Base-by-base conservation (phyloP, 495 filamentous ascomycete genomes). In the Tuber umbilicatum region DNA sequence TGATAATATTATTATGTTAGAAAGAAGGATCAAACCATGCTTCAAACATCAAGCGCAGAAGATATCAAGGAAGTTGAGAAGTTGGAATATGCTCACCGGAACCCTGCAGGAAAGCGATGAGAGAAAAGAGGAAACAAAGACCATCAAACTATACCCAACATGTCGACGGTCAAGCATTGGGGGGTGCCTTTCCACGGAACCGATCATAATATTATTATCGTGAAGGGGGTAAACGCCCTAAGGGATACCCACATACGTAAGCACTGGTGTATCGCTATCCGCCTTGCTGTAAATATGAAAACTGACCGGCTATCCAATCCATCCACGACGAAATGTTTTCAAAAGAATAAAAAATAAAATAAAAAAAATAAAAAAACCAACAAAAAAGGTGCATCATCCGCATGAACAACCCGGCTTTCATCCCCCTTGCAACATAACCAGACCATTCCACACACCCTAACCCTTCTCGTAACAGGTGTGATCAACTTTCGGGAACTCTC, bases 11-110 rank as follows among this genome's bases (percentile, higher is more conserved):
- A 40, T 17, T 64, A 64, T 31, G 27, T 64, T 64, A 64, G 55
- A 64, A 31, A 64, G n/a, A 60, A 64, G 55, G 55, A 64, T 64
- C 55, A 64, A 64, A 64, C 55, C 55, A 64, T 12, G 27, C 55
- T 64, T 31, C 55, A 64, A 64, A 64, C 55, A 64, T 64, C 55
- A 64, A 31, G 55, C 55, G 55, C 9, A 31, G 55, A 64, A 64
- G 31, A 64, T 64, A 64, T 16, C 55, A 31, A 64, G 55, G 55
- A 64, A 31, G 55, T 64, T 64, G 55, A 17, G 55, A 64, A 16
- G 55, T 64, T 64, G 55, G 55, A 64, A 64, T 64, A 16, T 64
- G 12, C 27, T 31, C 55, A 64, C 55, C 55, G 27, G n/a, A 31
- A 31, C 55, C 19, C 47, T 64, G 55, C 4, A 4, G 31, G n/a